These are phyloP conservation scores for Leccinum angustisporum DNA, from an alignment of 1,284 basidiomycete genomes.

Conservation along the genomic window DNA sequence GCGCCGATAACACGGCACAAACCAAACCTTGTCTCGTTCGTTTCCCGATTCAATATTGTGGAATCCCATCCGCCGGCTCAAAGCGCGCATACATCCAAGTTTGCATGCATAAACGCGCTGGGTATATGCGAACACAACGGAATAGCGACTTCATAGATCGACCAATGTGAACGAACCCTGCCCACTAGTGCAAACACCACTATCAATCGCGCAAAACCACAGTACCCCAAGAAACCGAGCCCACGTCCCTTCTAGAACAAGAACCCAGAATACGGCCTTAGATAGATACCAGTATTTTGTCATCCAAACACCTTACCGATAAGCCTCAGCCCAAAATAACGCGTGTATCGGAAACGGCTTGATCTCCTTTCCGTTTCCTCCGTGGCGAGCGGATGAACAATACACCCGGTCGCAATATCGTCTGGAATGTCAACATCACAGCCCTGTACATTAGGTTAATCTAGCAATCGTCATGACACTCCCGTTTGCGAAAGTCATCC, in stretches of 20 bases:
- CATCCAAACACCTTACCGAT: slow-evolving; percentile 1
- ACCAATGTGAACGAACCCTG: background rate
- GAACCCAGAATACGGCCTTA: background rate
- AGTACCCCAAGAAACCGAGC: background rate
- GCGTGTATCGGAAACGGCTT: background rate
- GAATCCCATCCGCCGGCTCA: background rate
- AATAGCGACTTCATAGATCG: background rate
- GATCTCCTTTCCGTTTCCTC: background rate
- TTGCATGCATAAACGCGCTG: background rate
- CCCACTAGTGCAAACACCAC: background rate
- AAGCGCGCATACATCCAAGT: background rate
- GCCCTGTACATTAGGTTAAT: background rate
- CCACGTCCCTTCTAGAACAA: background rate
- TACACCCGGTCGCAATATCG: background rate
- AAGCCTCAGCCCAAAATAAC: slow-evolving; percentile 10
- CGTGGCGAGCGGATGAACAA: slow-evolving; percentile 9
- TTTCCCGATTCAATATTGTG: background rate
- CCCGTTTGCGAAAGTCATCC: background rate
- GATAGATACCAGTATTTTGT: background rate
- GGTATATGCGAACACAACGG: background rate
- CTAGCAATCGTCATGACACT: background rate
- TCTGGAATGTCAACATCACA: background rate
- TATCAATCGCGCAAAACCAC: background rate
- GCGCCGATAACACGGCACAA: background rate
- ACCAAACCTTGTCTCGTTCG: background rate